Percentiles rank a stretch among this genome's conserved stretches.
phyloP scores from a whole-genome alignment of 805 yeast species.

The Alloascoidea hylecoeti region DNA sequence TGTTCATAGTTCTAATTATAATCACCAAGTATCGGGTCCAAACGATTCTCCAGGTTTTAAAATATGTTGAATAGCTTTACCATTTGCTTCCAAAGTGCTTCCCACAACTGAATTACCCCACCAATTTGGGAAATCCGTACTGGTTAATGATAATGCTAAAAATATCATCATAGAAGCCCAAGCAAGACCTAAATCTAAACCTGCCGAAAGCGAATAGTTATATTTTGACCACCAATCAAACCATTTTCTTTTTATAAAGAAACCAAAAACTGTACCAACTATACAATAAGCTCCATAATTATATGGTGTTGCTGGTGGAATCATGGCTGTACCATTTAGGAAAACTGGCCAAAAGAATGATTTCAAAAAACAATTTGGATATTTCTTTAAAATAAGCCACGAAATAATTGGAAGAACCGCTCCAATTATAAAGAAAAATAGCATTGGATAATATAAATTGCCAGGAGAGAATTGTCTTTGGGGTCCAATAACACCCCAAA shows the following conservation, averaged over 20 bases:
- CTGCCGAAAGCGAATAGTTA: conserved; percentile 56
- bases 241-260: conserved; percentile 37
- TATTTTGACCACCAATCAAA: conserved; percentile 68
- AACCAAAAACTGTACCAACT: conserved; percentile 43
- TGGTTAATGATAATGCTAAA: conserved; percentile 31
- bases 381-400: conserved; percentile 20
- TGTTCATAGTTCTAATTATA: too few relatives aligned
- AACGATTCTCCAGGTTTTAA: conserved; percentile 27
- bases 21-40: conserved; percentile 31
- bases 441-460: conserved; percentile 34
- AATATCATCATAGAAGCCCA: conserved; percentile 45
- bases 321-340: conserved; percentile 40
- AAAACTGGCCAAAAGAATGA: conserved; percentile 58
- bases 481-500: conserved; percentile 61
- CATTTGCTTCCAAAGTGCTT: conserved; percentile 24
- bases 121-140: conserved; percentile 31
- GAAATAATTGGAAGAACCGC: conserved; percentile 27
- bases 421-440: conserved; percentile 51
- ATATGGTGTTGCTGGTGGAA: conserved; percentile 68
- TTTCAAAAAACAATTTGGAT: conserved; percentile 24
- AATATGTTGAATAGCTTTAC: conserved; percentile 14
- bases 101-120: conserved; percentile 48
- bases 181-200: conserved; percentile 54
- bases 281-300: conserved; percentile 43
- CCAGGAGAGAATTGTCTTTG: conserved; percentile 34